phyloP scores from a whole-genome alignment of 305 asterid species.

The Coffea humblotiana region DNA sequence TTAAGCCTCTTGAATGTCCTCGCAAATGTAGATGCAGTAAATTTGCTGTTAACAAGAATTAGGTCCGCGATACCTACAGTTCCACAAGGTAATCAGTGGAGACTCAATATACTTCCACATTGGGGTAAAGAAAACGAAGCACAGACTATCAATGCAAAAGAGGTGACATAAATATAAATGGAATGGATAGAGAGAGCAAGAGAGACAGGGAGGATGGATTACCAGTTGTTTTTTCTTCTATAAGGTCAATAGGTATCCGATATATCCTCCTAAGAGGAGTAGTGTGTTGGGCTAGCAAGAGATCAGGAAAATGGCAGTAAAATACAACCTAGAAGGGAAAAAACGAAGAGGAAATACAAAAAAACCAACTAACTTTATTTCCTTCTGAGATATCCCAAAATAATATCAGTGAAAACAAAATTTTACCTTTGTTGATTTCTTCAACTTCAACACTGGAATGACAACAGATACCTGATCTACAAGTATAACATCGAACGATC shows the following conservation, averaged over 20 bases:
- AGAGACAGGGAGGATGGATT: neutral
- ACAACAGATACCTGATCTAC: slow-evolving; percentile 89
- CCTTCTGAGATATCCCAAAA: neutral
- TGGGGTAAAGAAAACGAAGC: neutral
- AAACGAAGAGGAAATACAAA: neutral
- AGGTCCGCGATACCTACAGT: slow-evolving; percentile 89
- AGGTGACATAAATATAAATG: slow-evolving; percentile 1
- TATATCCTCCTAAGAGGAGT: slow-evolving; percentile 73
- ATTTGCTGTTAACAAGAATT: slow-evolving; percentile 62
- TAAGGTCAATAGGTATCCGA: slow-evolving; percentile 73
- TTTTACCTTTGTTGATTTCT: slow-evolving; percentile 70
- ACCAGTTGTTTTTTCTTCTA: slow-evolving; percentile 96
- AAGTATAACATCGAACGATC: slow-evolving; percentile 72
- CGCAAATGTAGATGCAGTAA: slow-evolving; percentile 38
- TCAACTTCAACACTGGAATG: slow-evolving; percentile 72
- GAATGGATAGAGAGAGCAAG: neutral
- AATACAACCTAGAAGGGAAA: slow-evolving; percentile 64
- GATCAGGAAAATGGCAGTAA: slow-evolving; percentile 97
- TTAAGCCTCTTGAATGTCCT: slow-evolving; percentile 35
- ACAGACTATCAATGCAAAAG: neutral
- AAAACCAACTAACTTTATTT: neutral
- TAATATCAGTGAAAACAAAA: neutral
- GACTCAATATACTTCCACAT: slow-evolving; percentile 19
- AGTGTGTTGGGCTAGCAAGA: slow-evolving; percentile 81
- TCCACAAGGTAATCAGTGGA: slow-evolving; percentile 14